phyloP scores from a whole-genome alignment of 345 rosid species.

The Eucalyptus victrix region DNA sequence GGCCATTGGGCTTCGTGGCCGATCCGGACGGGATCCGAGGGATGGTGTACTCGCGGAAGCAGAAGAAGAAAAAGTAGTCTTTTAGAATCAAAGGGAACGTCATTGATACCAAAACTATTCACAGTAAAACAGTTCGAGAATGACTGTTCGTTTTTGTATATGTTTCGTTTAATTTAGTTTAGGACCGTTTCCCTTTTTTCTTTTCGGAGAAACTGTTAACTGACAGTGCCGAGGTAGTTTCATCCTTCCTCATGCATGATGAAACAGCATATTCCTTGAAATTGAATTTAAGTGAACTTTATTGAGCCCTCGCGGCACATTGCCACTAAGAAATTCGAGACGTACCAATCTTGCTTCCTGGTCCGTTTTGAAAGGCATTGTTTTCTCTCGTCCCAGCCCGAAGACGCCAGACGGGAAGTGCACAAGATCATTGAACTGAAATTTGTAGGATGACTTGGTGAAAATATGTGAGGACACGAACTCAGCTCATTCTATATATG shows the following conservation, averaged over 20 bases:
- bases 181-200: not conserved
- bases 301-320: not conserved
- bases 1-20: slow-evolving; percentile 82
- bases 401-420: not conserved
- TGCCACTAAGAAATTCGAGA: not conserved
- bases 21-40: slow-evolving; percentile 94
- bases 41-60: slow-evolving; percentile 73
- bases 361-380: not conserved
- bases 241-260: not conserved
- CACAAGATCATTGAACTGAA: not conserved
- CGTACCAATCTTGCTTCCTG: not conserved
- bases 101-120: not conserved
- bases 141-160: not conserved
- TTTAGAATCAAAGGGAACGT: not conserved
- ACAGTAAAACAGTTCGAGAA: not conserved
- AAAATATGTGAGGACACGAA: not conserved
- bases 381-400: not conserved
- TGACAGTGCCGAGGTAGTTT: not conserved
- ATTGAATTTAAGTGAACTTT: not conserved
- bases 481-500: not conserved
- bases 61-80: slow-evolving; percentile 19
- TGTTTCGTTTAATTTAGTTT: not conserved
- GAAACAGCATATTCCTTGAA: not conserved
- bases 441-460: not conserved
- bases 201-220: not conserved